Conservation (phyloP, 2,329 filamentous ascomycete genomes). For the Bipolaris victoriae region DNA sequence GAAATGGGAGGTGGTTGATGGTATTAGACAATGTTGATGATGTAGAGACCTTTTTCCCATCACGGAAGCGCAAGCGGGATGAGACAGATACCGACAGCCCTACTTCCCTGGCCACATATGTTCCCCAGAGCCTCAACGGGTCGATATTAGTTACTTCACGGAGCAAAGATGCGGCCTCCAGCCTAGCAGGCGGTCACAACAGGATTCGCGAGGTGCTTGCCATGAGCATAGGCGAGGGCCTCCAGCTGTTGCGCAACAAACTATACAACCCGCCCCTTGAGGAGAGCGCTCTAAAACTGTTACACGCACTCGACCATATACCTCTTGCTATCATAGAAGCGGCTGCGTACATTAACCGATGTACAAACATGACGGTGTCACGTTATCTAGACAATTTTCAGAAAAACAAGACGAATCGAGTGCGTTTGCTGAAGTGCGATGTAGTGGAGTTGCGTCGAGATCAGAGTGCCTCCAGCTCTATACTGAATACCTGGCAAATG, state of each 20-base stretch:
- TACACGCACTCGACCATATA: neutral
- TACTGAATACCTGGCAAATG: neutral
- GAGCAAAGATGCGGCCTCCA: slow-evolving; percentile 10
- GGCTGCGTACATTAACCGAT: neutral
- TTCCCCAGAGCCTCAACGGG: slow-evolving; percentile 18
- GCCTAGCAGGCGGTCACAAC: neutral
- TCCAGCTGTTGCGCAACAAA: neutral
- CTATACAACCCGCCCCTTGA: neutral
- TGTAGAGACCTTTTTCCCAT: neutral
- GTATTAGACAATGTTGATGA: neutral
- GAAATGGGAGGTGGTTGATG: neutral
- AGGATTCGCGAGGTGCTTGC: neutral
- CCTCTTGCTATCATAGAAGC: neutral
- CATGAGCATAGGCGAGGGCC: neutral
- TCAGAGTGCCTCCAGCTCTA: neutral
- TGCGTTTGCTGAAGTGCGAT: neutral
- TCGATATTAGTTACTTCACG: slow-evolving; percentile 20
- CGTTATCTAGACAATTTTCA: neutral
- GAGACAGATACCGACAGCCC: neutral
- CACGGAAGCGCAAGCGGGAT: neutral
- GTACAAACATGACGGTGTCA: neutral
- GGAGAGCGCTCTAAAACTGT: neutral
- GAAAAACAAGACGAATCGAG: neutral
- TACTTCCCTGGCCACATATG: slow-evolving; percentile 9
- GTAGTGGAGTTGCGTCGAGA: neutral